Conservation (phyloP, 2,329 filamentous ascomycete species). For the Stagonosporopsis chrysanthemi region DNA sequence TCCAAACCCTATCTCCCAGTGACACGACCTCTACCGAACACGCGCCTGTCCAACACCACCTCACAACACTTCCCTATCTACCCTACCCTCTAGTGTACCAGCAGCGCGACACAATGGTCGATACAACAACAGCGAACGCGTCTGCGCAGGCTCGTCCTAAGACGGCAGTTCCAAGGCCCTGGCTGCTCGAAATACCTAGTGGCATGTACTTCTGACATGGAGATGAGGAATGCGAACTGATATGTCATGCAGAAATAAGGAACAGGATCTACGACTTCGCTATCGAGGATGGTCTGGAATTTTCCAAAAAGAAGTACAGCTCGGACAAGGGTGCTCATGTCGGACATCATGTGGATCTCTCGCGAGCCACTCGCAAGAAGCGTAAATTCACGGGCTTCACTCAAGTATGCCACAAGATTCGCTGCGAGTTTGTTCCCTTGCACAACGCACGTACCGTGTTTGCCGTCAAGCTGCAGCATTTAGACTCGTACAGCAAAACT, state of each 20-base stretch:
- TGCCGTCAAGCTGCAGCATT: background rate
- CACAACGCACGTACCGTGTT: background rate
- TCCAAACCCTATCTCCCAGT: too few species aligned
- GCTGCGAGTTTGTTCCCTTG: background rate
- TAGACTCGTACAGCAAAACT: background rate
- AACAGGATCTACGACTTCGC: background rate
- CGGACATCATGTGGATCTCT: background rate
- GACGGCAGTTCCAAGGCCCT: too few species aligned
- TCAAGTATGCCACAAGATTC: conserved; percentile 1
- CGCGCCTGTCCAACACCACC: too few species aligned
- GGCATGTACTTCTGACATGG: background rate
- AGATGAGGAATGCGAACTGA: background rate
- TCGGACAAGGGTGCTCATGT: too few species aligned
- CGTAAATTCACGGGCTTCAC: background rate
- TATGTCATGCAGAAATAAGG: background rate
- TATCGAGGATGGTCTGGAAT: background rate
- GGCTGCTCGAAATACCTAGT: background rate
- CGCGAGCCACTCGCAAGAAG: background rate
- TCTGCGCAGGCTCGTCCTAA: too few species aligned
- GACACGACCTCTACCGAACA: too few species aligned
- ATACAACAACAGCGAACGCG: too few species aligned
- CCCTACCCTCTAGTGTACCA: too few species aligned
- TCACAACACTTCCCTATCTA: too few species aligned
- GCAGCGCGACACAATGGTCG: too few species aligned
- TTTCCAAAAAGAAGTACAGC: background rate